Evolutionary conservation across 2,329 filamentous ascomycete species (phyloP).

Genomic region (Cryphonectria naterciae): DNA sequence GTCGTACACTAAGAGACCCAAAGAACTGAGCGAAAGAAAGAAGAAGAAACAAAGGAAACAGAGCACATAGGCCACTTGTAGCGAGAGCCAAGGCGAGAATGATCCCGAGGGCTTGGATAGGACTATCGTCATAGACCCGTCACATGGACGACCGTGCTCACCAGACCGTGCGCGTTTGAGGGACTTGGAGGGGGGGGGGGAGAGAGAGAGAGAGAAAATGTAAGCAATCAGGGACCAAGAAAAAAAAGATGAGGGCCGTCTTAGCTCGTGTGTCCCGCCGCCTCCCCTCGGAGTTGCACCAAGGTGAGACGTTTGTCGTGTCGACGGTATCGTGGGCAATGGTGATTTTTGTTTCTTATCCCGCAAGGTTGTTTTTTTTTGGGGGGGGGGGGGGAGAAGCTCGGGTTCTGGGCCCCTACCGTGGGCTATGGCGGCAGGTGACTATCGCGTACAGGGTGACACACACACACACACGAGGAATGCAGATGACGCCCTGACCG

Average conservation of each 20-base stretch:
- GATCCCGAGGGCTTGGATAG: not conserved
- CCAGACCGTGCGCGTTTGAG: slow-evolving; percentile 1
- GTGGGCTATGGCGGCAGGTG: not conserved
- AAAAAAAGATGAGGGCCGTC: not conserved
- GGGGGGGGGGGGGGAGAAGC: too few relatives aligned
- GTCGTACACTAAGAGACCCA: not conserved
- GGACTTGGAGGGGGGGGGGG: too few relatives aligned
- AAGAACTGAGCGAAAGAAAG: not conserved
- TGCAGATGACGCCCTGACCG: not conserved
- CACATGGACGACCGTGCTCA: not conserved
- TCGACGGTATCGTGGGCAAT: not conserved
- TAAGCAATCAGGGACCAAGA: too few relatives aligned
- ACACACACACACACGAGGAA: not conserved
- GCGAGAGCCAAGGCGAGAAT: slow-evolving; percentile 2
- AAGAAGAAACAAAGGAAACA: not conserved
- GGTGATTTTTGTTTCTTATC: not conserved
- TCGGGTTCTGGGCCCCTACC: too few relatives aligned
- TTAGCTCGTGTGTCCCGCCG: not conserved
- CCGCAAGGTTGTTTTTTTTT: not conserved
- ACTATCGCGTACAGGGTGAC: not conserved
- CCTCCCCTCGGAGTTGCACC: not conserved
- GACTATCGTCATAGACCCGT: not conserved
- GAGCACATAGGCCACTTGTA: not conserved
- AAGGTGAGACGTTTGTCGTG: not conserved
- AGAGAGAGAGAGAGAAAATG: not conserved